Percentiles rank a stretch among this genome's conserved stretches.
phyloP scores from a whole-genome alignment of 192 early-diverging fungal genomes.

The Glomus cerebriforme region DNA sequence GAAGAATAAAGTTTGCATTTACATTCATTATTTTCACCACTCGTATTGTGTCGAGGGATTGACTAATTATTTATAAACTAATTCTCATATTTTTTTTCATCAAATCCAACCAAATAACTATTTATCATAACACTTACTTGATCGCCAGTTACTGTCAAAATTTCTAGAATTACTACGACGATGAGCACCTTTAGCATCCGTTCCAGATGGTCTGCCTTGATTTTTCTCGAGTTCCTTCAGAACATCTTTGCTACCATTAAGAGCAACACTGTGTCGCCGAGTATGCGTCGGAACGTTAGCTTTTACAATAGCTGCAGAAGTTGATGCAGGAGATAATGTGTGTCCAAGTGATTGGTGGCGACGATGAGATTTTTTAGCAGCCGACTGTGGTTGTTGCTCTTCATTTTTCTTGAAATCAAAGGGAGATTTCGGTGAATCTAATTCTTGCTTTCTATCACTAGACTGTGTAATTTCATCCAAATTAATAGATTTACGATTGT shows the following conservation, averaged over 20 bases:
- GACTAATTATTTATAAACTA: neutral
- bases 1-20: neutral
- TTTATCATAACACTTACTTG: conserved; percentile 21
- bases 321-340: neutral
- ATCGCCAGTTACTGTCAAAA: conserved; percentile 44
- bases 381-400: neutral
- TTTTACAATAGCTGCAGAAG: neutral
- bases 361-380: conserved; percentile 29
- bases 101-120: neutral
- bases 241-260: conserved; percentile 33
- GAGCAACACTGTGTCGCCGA: conserved; percentile 32
- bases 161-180: conserved; percentile 44
- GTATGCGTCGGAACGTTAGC: conserved; percentile 1
- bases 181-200: conserved; percentile 30
- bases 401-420: conserved; percentile 25
- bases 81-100: neutral
- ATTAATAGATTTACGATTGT: conserved; percentile 15
- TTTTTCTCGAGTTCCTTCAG: conserved; percentile 29
- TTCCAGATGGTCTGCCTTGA: neutral
- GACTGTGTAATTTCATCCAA: neutral
- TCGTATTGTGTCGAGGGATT: neutral
- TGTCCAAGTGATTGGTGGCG: conserved; percentile 32
- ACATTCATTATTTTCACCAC: conserved; percentile 7
- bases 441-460: conserved; percentile 13
- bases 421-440: conserved; percentile 13